Base-by-base conservation (phyloP, 1,284 basidiomycete genomes). In the Amylostereum areolatum region DNA sequence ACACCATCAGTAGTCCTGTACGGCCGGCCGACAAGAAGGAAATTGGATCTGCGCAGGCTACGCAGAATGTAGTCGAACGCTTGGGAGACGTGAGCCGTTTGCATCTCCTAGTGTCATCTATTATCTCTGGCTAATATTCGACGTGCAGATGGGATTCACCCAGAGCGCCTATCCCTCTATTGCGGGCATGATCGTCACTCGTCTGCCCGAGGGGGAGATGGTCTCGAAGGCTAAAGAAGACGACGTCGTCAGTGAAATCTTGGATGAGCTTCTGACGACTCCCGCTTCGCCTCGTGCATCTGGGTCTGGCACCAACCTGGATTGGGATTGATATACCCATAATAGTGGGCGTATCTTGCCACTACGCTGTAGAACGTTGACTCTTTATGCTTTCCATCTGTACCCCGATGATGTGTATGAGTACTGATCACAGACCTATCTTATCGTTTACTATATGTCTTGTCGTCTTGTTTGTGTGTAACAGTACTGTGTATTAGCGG, bases 61-160 rank as follows among this genome's bases (percentile, higher is more conserved):
- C 46, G 24, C 32, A 29, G 29, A 34, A 52, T 8, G 44, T 57
- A 18, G 47, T 57, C 9, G 50, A 43, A 37, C 49, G 47, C 34
- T 47, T 57, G 10, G 44, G 43, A 37, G 52, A 33, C 32, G 56
- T 57, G 32, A 32, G 56, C 47, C 32, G 35, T 37, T 46, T 34
- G 34, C 34, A 37, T 31, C 4, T 31, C 46, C 10, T 12, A 31
- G 32, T 31, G 30, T 42, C 27, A 4, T 47, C 46, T 27, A 37
- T 46, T 18, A 32, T 43, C 32, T 54, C 56, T 2, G 54, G 52
- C 5, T 51, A 59, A 4, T 48, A 51, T 7, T 48, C 57, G 28
- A 48, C 60, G 48, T 57, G 2, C 52, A 89, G 84, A 88, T 89
- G 85, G 85, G 86, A 10, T 85, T 89, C 59, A 79, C 77, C 10